A percentile compares a stretch with the other conserved stretches of the same genome.
phyloP scores from a whole-genome alignment of 129 eudicot species.

The Tanacetum coccineum region DNA sequence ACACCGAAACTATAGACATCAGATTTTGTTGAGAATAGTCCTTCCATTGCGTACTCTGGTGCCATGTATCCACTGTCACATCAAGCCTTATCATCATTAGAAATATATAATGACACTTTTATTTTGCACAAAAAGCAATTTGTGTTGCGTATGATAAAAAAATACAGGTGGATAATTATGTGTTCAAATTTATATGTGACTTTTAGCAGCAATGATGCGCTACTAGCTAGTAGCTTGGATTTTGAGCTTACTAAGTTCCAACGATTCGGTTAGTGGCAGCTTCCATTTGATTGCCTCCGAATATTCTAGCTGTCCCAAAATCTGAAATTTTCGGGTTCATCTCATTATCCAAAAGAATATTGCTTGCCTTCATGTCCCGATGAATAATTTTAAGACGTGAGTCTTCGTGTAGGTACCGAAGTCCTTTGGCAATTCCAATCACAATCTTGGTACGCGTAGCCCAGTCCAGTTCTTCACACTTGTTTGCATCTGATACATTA shows the following conservation, averaged over 20 bases:
- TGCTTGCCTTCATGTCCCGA: slow-evolving; percentile 43
- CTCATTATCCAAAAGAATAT: slow-evolving; percentile 38
- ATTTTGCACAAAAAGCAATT: too few species aligned
- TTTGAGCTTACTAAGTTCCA: slow-evolving; percentile 46
- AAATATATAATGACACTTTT: too few species aligned
- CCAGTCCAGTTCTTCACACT: slow-evolving; percentile 40
- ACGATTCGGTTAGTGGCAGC: too few species aligned
- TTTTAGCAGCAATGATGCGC: not conserved
- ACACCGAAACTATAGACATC: slow-evolving; percentile 44
- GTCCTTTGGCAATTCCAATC: slow-evolving; percentile 49
- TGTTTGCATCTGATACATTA: slow-evolving; percentile 34
- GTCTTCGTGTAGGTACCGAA: slow-evolving; percentile 54
- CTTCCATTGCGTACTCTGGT: slow-evolving; percentile 43
- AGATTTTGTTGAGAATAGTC: slow-evolving; percentile 32
- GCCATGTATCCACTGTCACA: slow-evolving; percentile 44
- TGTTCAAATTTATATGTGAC: not conserved
- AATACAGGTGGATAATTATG: not conserved
- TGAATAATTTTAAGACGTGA: slow-evolving; percentile 47
- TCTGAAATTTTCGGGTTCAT: slow-evolving; percentile 56
- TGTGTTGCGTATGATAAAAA: too few species aligned
- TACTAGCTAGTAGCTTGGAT: not conserved
- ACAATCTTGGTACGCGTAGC: slow-evolving; percentile 40
- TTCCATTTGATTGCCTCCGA: slow-evolving; percentile 35
- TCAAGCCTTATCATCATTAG: too few species aligned
- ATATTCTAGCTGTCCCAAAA: slow-evolving; percentile 53